Conservation (phyloP, 2,329 filamentous ascomycete genomes). For the Calonectria ilicicola region DNA sequence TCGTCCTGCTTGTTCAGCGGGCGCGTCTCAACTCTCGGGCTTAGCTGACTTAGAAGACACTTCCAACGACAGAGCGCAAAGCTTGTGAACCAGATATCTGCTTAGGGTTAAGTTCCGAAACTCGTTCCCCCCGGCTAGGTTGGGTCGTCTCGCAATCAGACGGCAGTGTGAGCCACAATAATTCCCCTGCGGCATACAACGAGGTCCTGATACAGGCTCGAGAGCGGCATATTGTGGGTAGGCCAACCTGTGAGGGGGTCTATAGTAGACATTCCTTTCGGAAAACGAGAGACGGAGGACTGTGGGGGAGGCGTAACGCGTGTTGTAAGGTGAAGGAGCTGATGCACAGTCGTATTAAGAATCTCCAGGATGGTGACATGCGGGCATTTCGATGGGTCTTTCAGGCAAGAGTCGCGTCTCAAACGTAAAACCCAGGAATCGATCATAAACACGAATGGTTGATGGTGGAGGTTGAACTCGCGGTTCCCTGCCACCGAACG, state of each 20-base stretch:
- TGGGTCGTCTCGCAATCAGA: conserved; percentile 55
- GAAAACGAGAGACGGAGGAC: conserved; percentile 82
- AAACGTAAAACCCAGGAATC: conserved; percentile 28
- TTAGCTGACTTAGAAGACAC: conserved; percentile 71
- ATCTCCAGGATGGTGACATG: conserved; percentile 28
- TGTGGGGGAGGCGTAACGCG: conserved; percentile 83
- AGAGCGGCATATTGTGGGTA: conserved; percentile 65
- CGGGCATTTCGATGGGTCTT: conserved; percentile 26
- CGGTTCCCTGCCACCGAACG: neutral
- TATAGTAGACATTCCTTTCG: conserved; percentile 71
- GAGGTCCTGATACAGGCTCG: conserved; percentile 71
- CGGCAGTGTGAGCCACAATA: conserved; percentile 50
- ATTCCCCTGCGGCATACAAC: conserved; percentile 60
- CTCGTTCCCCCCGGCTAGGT: conserved; percentile 66
- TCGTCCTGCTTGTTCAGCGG: conserved; percentile 65
- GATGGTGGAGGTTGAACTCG: conserved; percentile 10
- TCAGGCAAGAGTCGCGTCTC: conserved; percentile 28
- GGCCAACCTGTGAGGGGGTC: conserved; percentile 54
- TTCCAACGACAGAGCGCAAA: conserved; percentile 79
- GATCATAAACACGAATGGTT: conserved; percentile 32
- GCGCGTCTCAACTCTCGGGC: conserved; percentile 45
- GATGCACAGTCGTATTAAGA: conserved; percentile 39
- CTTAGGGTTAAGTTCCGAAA: conserved; percentile 99
- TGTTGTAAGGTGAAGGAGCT: conserved; percentile 59
- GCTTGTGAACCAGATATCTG: conserved; percentile 76